phyloP scores from a whole-genome alignment of 2,329 filamentous ascomycete species.

The Bipolaris cookei region DNA sequence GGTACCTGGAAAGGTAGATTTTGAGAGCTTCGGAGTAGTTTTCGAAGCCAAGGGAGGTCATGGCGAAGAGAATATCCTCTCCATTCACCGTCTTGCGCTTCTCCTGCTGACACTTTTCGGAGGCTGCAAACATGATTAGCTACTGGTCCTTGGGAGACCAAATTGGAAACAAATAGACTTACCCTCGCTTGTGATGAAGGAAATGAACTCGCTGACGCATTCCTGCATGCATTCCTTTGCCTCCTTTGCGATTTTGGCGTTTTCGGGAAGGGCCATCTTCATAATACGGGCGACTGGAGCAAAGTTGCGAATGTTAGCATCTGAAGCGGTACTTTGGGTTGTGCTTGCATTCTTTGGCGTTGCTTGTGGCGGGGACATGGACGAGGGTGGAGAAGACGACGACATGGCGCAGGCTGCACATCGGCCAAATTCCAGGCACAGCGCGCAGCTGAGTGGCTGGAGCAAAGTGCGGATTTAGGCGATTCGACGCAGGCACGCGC shows the following conservation, averaged over 20 bases:
- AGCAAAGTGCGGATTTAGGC: slow-evolving; percentile 28
- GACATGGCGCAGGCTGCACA: slow-evolving; percentile 54
- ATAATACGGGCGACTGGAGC: slow-evolving; percentile 98
- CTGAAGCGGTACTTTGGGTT: slow-evolving; percentile 56
- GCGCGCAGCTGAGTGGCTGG: slow-evolving; percentile 28
- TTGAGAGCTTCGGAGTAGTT: slow-evolving; percentile 98
- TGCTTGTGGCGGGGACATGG: slow-evolving; percentile 43
- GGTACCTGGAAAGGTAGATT: slow-evolving; percentile 96
- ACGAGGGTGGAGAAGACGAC: slow-evolving; percentile 51
- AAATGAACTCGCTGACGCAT: slow-evolving; percentile 99
- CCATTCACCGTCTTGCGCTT: slow-evolving; percentile 99
- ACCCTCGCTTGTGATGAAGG: slow-evolving; percentile 99
- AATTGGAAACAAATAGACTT: slow-evolving; percentile 47
- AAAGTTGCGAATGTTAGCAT: slow-evolving; percentile 95
- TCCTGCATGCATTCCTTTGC: slow-evolving; percentile 99
- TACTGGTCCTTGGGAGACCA: slow-evolving; percentile 1
- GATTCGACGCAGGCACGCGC: slow-evolving; percentile 57
- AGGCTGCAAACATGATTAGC: slow-evolving; percentile 64
- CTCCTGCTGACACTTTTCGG: slow-evolving; percentile 98
- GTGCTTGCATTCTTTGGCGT: slow-evolving; percentile 33
- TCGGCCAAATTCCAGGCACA: slow-evolving; percentile 46
- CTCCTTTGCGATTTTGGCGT: slow-evolving; percentile 98
- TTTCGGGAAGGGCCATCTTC: slow-evolving; percentile 96
- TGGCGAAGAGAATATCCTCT: slow-evolving; percentile 97
- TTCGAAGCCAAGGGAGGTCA: slow-evolving; percentile 98